Evolutionary conservation across 2,329 filamentous ascomycete species (phyloP), one percentile per base, ranked within the genome.

Genomic region (Cordyceps fumosorosea): DNA sequence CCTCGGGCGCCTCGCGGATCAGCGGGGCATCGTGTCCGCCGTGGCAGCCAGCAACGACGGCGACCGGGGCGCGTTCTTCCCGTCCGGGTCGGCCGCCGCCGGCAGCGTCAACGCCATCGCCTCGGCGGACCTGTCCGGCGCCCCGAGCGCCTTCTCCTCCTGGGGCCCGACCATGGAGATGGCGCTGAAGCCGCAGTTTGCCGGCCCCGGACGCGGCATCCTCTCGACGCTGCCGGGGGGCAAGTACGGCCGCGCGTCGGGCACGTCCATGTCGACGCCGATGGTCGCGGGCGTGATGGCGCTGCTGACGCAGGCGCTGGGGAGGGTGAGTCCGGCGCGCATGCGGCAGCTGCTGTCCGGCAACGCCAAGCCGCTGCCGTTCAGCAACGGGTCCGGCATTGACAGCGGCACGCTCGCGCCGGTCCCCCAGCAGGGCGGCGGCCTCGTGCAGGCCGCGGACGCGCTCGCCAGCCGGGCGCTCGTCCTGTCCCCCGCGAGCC

Each of bases 131-230:
- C 64, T 61, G 42, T 42, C 45, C 14, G 85, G 84, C 7, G 81
- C 78, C 55, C 68, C 81, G 40, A 84, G 80, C 67, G 72, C 71
- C 3, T 85, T 76, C 69, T 83, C 80, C 34, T 81, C 79, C 3
- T 88, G 84, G 85, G 84, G 84, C 5, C 84, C 84, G 2, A 84
- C 80, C 2, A 86, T 78, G 69, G 84, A 87, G 67, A 75, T 84
- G 66, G 78, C 81, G 51, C 70, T 82, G 51, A 84, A 84, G 70
- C 83, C 84, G 0, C 78, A 85, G 66, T 71, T 85, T 52, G 79
- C 78, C 18, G 76, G 81, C 1, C 81, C 83, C 2, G 83, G 84
- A 32, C 81, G 82, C 54, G 77, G 77, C 56, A 85, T 87, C 52
- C 71, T 87, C n/a, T 85, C 83, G 8, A 86, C 83, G 0, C 87